Percentiles rank a stretch among this genome's conserved stretches.
Evolutionary conservation across 2,329 filamentous ascomycete genomes (phyloP).

Genomic region (Calonectria fujianensis): DNA sequence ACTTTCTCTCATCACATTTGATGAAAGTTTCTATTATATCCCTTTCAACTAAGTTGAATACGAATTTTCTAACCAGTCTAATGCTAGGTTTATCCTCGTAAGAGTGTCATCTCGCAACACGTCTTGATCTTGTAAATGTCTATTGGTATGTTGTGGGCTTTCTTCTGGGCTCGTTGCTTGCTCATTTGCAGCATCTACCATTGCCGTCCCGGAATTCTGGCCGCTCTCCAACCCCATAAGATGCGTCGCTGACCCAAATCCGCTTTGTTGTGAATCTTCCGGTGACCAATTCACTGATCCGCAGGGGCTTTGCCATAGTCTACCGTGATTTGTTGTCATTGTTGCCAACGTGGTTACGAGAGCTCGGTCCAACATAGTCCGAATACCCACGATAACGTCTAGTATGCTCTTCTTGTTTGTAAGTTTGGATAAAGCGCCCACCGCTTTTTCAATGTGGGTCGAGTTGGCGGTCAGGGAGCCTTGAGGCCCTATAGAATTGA

Average conservation of each 20-base stretch:
- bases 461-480: slow-evolving; percentile 6
- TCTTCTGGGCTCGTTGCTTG: background rate
- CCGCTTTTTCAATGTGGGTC: slow-evolving; percentile 5
- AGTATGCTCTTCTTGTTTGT: slow-evolving; percentile 16
- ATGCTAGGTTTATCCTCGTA: slow-evolving; percentile 12
- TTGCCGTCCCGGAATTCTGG: background rate
- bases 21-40: background rate
- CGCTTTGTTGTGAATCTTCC: background rate
- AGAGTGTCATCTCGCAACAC: background rate
- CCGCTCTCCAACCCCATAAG: background rate
- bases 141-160: background rate
- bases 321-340: background rate
- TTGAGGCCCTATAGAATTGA: slow-evolving; percentile 18
- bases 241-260: background rate
- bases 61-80: background rate
- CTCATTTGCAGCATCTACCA: background rate
- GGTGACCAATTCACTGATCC: background rate
- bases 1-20: slow-evolving; percentile 2
- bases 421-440: background rate
- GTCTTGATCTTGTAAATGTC: background rate
- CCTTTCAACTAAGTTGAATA: background rate
- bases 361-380: slow-evolving; percentile 16
- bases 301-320: background rate
- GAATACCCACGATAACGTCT: slow-evolving; percentile 9
- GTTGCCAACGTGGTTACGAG: slow-evolving; percentile 13